A percentile compares a stretch with the other conserved stretches of the same genome.
Evolutionary conservation across 177 flowering plant genomes (phyloP).

Genomic region (Vitis hybrid): DNA sequence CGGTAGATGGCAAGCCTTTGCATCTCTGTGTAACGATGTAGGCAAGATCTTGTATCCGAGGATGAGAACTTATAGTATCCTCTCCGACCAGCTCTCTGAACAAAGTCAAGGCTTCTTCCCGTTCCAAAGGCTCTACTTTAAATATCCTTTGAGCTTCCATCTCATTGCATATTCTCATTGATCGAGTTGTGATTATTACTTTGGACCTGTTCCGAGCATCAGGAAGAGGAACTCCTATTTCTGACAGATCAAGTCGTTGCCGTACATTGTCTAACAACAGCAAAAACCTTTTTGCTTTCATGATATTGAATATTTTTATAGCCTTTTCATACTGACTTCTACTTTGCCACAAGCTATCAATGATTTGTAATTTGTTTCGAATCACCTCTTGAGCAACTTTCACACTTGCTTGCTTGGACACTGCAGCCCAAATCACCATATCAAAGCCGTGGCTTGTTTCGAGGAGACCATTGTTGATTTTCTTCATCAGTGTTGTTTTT

Average conservation of each 20-base stretch:
- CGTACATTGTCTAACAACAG: constrained; percentile 26
- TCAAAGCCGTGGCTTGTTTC: not conserved
- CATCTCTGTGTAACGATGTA: no score
- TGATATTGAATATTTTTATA: no score
- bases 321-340: not conserved
- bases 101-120: no score
- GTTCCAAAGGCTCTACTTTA: no score
- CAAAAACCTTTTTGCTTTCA: not conserved
- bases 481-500: constrained; percentile 16
- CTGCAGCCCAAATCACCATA: constrained; percentile 23
- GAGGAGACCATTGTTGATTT: constrained; percentile 7
- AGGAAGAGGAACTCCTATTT: constrained; percentile 18
- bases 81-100: no score
- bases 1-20: no score
- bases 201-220: constrained; percentile 8
- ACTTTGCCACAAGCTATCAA: not conserved
- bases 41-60: no score
- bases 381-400: constrained; percentile 7
- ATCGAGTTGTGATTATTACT: constrained; percentile 18
- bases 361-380: not conserved
- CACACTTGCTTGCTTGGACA: not conserved
- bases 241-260: constrained; percentile 1
- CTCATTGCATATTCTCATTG: no score
- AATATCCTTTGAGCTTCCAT: no score
- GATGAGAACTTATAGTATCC: no score